phyloP scores from a whole-genome alignment of 768 basidiomycete genomes.

The Nevesoporus exiguus region DNA sequence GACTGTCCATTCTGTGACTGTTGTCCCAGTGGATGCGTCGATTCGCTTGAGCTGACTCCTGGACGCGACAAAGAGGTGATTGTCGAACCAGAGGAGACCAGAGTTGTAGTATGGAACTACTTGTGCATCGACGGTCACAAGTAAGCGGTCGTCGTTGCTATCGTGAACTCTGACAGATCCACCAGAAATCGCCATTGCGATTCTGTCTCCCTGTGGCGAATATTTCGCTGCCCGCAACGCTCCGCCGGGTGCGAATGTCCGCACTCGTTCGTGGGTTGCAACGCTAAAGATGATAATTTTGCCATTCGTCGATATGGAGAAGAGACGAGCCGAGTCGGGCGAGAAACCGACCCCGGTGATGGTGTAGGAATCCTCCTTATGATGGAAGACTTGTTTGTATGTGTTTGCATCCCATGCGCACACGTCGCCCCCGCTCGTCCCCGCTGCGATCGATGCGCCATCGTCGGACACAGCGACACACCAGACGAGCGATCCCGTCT shows the following conservation, averaged over 20 bases:
- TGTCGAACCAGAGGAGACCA: background rate
- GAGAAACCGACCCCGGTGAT: background rate
- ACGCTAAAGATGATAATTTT: background rate
- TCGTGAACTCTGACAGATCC: background rate
- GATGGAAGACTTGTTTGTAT: background rate
- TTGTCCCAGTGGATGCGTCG: background rate
- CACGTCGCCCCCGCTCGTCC: background rate
- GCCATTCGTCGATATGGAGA: background rate
- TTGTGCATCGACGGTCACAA: background rate
- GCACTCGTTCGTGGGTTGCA: background rate
- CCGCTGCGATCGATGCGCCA: background rate
- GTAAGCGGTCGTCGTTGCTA: background rate
- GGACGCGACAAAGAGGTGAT: background rate
- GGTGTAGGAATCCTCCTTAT: background rate
- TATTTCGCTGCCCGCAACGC: background rate
- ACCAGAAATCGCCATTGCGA: background rate
- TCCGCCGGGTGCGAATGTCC: background rate
- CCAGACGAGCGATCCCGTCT: fast-evolving
- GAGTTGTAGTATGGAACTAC: background rate
- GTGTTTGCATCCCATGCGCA: background rate
- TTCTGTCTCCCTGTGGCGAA: background rate
- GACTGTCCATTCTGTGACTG: background rate
- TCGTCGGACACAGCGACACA: background rate
- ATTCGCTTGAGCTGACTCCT: background rate
- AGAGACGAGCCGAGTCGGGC: background rate